Evolutionary conservation across 139 green algal genomes (phyloP), one percentile per base, ranked within the genome.

Genomic region (Chlorella sp.): DNA sequence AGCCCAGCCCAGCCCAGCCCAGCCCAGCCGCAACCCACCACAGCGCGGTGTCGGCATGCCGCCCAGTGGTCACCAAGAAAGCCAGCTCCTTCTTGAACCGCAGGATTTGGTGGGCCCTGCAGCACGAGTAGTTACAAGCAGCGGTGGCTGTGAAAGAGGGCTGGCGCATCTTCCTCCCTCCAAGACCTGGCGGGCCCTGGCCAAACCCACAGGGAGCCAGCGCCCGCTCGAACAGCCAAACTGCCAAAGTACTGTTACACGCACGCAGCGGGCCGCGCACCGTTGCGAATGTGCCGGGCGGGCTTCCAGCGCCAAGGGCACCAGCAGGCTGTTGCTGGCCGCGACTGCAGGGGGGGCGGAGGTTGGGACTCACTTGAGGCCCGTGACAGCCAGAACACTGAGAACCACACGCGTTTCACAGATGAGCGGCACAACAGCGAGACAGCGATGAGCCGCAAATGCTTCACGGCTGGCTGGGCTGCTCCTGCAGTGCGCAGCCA

Each of bases 251-350:
- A 9, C 44, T 51, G 44, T 16, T 51, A 9, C 44, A 51, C 7
- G 44, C 44, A 51, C 44, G 9, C 44, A 51, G 44, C 9, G 44
- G 9, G 44, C 44, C 9, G 44, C 80, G 44, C 47, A 85, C 80
- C 80, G 20, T 12, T 56, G 25, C 6, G 85, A 79, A 32, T 9
- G 20, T 28, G 60, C 60, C 0, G 60, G 80, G 28, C 47, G 23
- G 1, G 70, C 28, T 86, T 97, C 94, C 72, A 97, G 82, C 34
- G 79, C 78, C 57, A 97, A 56, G 1, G 94, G 94, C 38, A 96
- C 83, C 21, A 88, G 34, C 41, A 96, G 84, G 15, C 93, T 90
- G 79, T 97, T 97, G 85, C 85, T 75, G 18, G 88, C 84, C 0
- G 94, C 94, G 76, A 96, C 71, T 23, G 81, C 38, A 28, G 69